These are phyloP conservation scores for Lachancea thermotolerans DNA, from an alignment of 805 yeast genomes.

Conservation along the genomic window DNA sequence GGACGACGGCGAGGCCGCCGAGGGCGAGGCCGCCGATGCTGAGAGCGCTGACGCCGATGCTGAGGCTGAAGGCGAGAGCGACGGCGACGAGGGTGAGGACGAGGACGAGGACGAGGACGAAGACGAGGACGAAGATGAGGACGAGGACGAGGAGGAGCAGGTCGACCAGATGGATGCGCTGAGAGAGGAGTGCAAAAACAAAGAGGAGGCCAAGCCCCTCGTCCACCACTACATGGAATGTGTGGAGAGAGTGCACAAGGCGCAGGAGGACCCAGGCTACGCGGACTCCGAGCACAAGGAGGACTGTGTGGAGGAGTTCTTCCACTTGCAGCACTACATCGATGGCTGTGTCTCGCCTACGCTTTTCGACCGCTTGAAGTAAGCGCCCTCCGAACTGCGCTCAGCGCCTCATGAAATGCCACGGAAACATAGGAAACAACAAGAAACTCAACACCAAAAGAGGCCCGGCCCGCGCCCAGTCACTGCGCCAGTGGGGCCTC, in stretches of 20 bases:
- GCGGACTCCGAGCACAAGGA: constrained; percentile 79
- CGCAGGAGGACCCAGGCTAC: constrained; percentile 77
- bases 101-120: constrained; percentile 32
- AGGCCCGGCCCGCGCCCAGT: too few relatives aligned
- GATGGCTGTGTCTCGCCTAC: constrained; percentile 90
- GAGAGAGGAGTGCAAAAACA: constrained; percentile 61
- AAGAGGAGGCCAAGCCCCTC: constrained; percentile 60
- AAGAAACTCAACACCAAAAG: background rate
- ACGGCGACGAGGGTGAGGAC: constrained; percentile 29
- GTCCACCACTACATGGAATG: constrained; percentile 92
- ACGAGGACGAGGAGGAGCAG: constrained; percentile 60
- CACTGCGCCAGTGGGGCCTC: background rate
- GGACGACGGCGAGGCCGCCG: constrained; percentile 3
- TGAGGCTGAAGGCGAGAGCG: constrained; percentile 10
- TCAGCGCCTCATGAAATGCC: background rate
- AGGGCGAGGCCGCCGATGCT: constrained; percentile 30
- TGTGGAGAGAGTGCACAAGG: constrained; percentile 88
- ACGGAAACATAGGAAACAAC: background rate
- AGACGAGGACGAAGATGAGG: constrained; percentile 52
- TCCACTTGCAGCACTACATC: constrained; percentile 91
- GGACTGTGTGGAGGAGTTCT: constrained; percentile 97
- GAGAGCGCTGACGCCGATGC: constrained; percentile 12
- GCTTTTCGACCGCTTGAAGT: constrained; percentile 80
- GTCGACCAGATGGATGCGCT: constrained; percentile 60
- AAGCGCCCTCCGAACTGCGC: constrained; percentile 20